Percentiles rank a stretch among this genome's conserved stretches.
Evolutionary conservation across 148 eudicot genomes (phyloP).

Genomic region (Vaccinium darrowii): DNA sequence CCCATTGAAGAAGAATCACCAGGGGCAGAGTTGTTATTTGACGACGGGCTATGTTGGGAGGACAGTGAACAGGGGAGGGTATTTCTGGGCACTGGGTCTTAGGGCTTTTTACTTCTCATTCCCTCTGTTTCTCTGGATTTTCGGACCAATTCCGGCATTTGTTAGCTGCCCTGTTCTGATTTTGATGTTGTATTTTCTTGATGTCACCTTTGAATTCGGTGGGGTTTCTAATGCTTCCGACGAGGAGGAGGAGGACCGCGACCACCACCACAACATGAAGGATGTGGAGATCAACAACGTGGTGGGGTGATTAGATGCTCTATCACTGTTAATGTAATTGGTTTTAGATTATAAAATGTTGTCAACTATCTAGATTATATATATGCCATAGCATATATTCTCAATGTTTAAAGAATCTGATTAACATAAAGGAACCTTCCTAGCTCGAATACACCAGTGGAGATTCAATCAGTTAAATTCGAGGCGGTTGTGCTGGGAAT

Average conservation of each 20-base stretch:
- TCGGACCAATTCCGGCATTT: slow-evolving; percentile 87
- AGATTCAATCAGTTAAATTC: too few relatives aligned
- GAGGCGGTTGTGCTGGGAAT: too few relatives aligned
- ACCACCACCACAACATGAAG: not conserved
- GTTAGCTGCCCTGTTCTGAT: slow-evolving; percentile 50
- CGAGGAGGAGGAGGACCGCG: too few relatives aligned
- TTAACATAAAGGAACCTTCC: too few relatives aligned
- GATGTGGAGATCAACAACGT: not conserved
- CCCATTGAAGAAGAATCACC: slow-evolving; percentile 41
- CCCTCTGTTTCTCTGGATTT: slow-evolving; percentile 80
- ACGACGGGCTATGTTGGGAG: slow-evolving; percentile 51
- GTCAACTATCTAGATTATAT: too few relatives aligned
- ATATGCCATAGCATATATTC: too few relatives aligned
- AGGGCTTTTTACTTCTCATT: slow-evolving; percentile 80
- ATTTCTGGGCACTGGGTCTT: slow-evolving; percentile 85
- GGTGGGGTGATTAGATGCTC: not conserved
- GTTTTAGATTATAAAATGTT: too few relatives aligned
- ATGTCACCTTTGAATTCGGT: slow-evolving; percentile 45
- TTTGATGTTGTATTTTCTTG: slow-evolving; percentile 60
- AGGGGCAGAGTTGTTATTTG: not conserved
- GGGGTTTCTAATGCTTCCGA: slow-evolving; percentile 19
- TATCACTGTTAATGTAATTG: too few relatives aligned
- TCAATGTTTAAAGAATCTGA: too few relatives aligned
- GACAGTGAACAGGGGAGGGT: slow-evolving; percentile 66
- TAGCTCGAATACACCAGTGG: too few relatives aligned